These are phyloP conservation scores for Epichloe uncinata DNA, from an alignment of 2,329 filamentous ascomycete species.

Conservation along the genomic window DNA sequence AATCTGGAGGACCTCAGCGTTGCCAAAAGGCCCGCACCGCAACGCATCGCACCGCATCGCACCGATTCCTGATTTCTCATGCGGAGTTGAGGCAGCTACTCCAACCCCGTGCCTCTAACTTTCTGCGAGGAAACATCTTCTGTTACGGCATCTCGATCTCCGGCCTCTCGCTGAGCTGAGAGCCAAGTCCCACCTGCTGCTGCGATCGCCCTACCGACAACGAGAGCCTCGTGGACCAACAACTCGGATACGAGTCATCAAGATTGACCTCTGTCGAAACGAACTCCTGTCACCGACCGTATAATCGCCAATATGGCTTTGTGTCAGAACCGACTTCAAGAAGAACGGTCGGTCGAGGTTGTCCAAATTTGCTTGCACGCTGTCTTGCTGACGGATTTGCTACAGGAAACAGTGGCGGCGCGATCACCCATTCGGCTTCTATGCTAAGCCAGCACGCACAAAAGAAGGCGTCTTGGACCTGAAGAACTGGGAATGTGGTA, in stretches of 20 bases:
- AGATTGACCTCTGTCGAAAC: not conserved
- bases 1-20: not conserved
- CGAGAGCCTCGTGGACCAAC: not conserved
- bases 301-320: slow-evolving; percentile 53
- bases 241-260: not conserved
- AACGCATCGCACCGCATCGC: too few relatives aligned
- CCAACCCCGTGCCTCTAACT: not conserved
- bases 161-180: not conserved
- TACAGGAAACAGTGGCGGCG: slow-evolving; percentile 87
- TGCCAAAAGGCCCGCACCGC: not conserved
- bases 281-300: not conserved
- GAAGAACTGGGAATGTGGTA: slow-evolving; percentile 92
- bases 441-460: slow-evolving; percentile 73
- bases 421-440: slow-evolving; percentile 97
- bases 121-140: not conserved
- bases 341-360: slow-evolving; percentile 58
- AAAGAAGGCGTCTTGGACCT: slow-evolving; percentile 73
- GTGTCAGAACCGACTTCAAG: slow-evolving; percentile 74
- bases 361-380: not conserved
- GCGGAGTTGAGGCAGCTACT: not conserved
- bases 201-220: not conserved
- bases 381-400: slow-evolving; percentile 11
- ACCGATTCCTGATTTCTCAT: not conserved
- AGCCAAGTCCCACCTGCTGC: not conserved
- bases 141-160: not conserved